phyloP scores from a whole-genome alignment of 2,329 filamentous ascomycete species.

The Clarireedia monteithiana region DNA sequence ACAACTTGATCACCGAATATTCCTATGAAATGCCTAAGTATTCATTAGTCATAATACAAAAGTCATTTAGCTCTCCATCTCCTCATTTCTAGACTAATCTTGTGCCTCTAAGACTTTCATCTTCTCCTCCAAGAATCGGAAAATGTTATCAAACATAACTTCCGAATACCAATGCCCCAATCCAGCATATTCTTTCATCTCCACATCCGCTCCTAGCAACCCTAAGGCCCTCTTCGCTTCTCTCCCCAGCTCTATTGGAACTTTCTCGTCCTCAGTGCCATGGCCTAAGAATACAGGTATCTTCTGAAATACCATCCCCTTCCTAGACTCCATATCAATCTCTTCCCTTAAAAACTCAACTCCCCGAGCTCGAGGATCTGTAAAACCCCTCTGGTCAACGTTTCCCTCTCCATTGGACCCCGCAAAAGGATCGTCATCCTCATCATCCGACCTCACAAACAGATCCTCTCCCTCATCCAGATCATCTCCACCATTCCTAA shows the following conservation, averaged over 20 bases:
- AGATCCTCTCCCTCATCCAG: background rate
- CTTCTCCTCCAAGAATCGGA: constrained; percentile 26
- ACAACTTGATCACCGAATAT: too few species aligned
- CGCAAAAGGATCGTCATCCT: constrained; percentile 8
- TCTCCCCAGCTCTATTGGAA: constrained; percentile 32
- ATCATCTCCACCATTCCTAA: background rate
- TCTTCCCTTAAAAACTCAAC: constrained; percentile 14
- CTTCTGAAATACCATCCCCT: constrained; percentile 3
- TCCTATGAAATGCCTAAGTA: too few species aligned
- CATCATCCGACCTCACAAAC: background rate
- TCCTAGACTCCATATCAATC: constrained; percentile 11
- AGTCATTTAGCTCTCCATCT: too few species aligned
- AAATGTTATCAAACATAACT: constrained; percentile 34
- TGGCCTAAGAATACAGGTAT: constrained; percentile 42
- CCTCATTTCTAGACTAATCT: too few species aligned
- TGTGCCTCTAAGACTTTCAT: background rate
- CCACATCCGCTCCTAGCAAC: constrained; percentile 29
- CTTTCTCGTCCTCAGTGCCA: constrained; percentile 37
- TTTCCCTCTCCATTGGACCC: constrained; percentile 8
- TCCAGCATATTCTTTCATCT: constrained; percentile 34
- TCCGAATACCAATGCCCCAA: constrained; percentile 40
- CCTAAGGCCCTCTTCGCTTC: constrained; percentile 30
- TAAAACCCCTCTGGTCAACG: too few species aligned
- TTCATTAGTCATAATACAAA: too few species aligned
- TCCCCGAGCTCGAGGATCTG: constrained; percentile 1